Evolutionary conservation across 2,329 filamentous ascomycete species (phyloP).

Genomic region (Sclerotinia trifoliorum): DNA sequence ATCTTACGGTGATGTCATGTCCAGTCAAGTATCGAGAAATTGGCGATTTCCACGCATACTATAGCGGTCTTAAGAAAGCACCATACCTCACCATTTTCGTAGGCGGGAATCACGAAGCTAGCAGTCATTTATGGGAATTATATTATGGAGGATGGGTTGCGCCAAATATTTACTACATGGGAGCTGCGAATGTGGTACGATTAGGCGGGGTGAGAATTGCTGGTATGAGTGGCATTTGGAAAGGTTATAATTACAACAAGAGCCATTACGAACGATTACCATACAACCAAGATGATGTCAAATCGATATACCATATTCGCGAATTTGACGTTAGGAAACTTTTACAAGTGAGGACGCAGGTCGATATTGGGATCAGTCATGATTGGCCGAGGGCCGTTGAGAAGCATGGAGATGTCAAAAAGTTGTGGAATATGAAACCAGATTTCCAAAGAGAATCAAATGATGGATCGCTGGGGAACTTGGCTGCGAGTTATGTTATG

Average conservation of each 20-base stretch:
- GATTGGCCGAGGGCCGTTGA: slow-evolving; percentile 92
- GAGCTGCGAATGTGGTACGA: slow-evolving; percentile 83
- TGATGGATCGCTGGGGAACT: slow-evolving; percentile 73
- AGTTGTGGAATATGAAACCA: slow-evolving; percentile 71
- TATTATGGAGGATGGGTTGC: slow-evolving; percentile 98
- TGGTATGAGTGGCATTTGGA: slow-evolving; percentile 92
- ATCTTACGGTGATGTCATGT: slow-evolving; percentile 86
- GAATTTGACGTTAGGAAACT: slow-evolving; percentile 91
- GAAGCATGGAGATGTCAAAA: slow-evolving; percentile 66
- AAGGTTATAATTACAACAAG: slow-evolving; percentile 81
- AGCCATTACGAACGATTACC: slow-evolving; percentile 83
- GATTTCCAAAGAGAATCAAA: slow-evolving; percentile 74
- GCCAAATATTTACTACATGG: slow-evolving; percentile 95
- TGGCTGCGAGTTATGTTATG: slow-evolving; percentile 76
- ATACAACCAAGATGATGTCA: slow-evolving; percentile 73
- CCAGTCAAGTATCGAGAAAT: slow-evolving; percentile 83
- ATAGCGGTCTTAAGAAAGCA: slow-evolving; percentile 71
- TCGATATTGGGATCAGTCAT: slow-evolving; percentile 89
- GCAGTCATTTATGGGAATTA: slow-evolving; percentile 84
- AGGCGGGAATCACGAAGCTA: slow-evolving; percentile 93
- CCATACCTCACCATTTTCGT: slow-evolving; percentile 92
- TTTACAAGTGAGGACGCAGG: slow-evolving; percentile 77
- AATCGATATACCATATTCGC: slow-evolving; percentile 83
- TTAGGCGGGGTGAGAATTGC: slow-evolving; percentile 84
- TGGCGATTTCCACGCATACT: slow-evolving; percentile 93